These are phyloP conservation scores for Arabis alpina DNA, from an alignment of 345 rosid species.

Conservation along the genomic window DNA sequence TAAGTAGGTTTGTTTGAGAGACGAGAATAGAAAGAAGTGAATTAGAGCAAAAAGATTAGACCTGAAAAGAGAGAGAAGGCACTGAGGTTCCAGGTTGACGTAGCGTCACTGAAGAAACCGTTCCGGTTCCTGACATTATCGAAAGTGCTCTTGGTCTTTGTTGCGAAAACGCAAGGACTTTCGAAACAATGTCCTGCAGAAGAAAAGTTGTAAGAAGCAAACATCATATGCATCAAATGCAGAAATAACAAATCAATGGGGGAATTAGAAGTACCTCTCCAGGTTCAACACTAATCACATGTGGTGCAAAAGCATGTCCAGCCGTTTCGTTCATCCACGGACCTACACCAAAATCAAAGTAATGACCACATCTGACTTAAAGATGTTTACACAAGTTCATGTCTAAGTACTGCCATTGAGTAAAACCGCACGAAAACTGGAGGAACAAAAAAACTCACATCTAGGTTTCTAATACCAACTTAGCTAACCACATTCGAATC, in stretches of 20 bases:
- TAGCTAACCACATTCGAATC: constrained; percentile 1
- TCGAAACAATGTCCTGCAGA: constrained; percentile 79
- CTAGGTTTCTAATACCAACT: background rate
- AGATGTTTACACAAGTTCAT: constrained; percentile 10
- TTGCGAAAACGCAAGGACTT: constrained; percentile 68
- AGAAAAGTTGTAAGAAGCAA: background rate
- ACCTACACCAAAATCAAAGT: constrained; percentile 53
- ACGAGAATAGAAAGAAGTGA: background rate
- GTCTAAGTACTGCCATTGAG: background rate
- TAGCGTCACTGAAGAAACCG: constrained; percentile 71
- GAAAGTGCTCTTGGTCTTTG: constrained; percentile 90
- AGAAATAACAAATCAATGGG: background rate
- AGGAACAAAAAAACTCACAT: background rate
- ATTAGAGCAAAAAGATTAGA: constrained; percentile 33
- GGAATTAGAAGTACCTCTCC: constrained; percentile 65
- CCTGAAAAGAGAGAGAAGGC: constrained; percentile 68
- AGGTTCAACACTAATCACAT: constrained; percentile 69
- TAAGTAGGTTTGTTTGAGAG: background rate
- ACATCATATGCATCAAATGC: background rate
- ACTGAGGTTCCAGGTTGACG: constrained; percentile 62
- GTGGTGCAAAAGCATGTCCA: constrained; percentile 86
- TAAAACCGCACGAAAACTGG: background rate
- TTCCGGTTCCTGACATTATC: constrained; percentile 82
- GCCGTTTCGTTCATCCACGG: constrained; percentile 96
- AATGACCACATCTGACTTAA: background rate